phyloP scores from a whole-genome alignment of 2,329 filamentous ascomycete genomes.

The Pseudopyricularia javanii region DNA sequence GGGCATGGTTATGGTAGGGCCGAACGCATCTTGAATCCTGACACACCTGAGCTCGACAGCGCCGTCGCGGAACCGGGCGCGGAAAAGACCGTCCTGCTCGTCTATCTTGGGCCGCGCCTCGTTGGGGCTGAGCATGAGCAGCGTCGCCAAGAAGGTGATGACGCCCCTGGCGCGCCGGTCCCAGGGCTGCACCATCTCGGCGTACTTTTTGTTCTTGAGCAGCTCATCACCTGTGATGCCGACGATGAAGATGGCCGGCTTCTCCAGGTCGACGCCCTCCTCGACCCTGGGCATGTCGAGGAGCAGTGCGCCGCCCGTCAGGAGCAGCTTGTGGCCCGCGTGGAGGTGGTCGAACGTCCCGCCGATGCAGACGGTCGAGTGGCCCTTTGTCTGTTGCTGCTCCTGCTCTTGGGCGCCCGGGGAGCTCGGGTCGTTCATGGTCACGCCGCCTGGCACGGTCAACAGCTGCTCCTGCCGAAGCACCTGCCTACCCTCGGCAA shows the following conservation, averaged over 20 bases:
- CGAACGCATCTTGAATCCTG: conserved; percentile 77
- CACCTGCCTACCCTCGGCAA: conserved; percentile 32
- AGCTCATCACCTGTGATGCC: conserved; percentile 84
- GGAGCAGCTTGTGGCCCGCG: conserved; percentile 86
- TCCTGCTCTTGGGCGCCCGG: conserved; percentile 5
- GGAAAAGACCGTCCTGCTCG: conserved; percentile 29
- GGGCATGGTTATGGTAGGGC: conserved; percentile 77
- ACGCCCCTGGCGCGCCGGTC: conserved; percentile 56
- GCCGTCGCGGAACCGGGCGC: conserved; percentile 45
- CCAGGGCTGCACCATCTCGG: conserved; percentile 73
- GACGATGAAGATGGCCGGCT: conserved; percentile 48
- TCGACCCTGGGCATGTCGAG: conserved; percentile 30
- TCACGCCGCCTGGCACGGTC: conserved; percentile 39
- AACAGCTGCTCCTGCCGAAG: conserved; percentile 38
- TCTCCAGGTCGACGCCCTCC: neutral
- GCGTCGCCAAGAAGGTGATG: conserved; percentile 60
- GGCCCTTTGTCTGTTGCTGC: conserved; percentile 12
- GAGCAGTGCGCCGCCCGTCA: conserved; percentile 74
- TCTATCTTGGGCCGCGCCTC: conserved; percentile 29
- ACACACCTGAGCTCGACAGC: conserved; percentile 62
- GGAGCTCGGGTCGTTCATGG: conserved; percentile 21
- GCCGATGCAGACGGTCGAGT: conserved; percentile 64
- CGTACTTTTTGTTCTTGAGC: conserved; percentile 79
- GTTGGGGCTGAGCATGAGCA: conserved; percentile 29
- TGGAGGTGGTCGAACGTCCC: conserved; percentile 97